These are phyloP conservation scores for Botrytis elliptica DNA, from an alignment of 2,329 filamentous ascomycete species.

Conservation along the genomic window DNA sequence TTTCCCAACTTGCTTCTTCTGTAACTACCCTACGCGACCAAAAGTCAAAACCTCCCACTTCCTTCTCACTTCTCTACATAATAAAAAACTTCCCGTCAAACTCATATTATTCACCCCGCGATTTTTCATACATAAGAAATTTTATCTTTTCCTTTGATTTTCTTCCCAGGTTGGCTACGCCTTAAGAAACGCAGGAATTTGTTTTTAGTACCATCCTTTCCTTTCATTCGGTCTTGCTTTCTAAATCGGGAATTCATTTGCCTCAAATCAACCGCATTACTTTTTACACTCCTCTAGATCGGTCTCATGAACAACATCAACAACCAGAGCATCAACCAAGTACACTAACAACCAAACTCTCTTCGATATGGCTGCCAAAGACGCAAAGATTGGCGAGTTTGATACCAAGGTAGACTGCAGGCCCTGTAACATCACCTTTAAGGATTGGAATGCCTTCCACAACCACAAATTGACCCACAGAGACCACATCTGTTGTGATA, in stretches of 20 bases:
- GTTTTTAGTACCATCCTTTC: background rate
- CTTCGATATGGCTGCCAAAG: background rate
- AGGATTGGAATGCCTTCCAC: slow-evolving; percentile 6
- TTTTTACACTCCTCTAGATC: background rate
- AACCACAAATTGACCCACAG: slow-evolving; percentile 13
- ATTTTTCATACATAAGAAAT: background rate
- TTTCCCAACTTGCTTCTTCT: background rate
- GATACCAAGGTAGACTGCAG: slow-evolving; percentile 15
- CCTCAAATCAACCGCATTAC: background rate
- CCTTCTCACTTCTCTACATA: background rate
- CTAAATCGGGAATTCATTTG: background rate
- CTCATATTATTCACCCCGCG: background rate
- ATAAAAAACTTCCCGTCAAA: background rate
- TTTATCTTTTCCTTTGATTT: background rate
- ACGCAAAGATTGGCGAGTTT: background rate
- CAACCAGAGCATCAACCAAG: background rate
- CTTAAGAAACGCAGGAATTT: background rate
- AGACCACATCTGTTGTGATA: slow-evolving; percentile 17
- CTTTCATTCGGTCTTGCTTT: background rate
- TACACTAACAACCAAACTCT: too few species aligned
- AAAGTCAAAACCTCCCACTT: too few species aligned
- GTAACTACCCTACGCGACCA: background rate
- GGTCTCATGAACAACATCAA: too few species aligned
- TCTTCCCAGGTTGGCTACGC: background rate
- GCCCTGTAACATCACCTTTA: slow-evolving; percentile 2